Evolutionary conservation across 2,329 filamentous ascomycete species (phyloP).

Genomic region (Diaporthe sp.): DNA sequence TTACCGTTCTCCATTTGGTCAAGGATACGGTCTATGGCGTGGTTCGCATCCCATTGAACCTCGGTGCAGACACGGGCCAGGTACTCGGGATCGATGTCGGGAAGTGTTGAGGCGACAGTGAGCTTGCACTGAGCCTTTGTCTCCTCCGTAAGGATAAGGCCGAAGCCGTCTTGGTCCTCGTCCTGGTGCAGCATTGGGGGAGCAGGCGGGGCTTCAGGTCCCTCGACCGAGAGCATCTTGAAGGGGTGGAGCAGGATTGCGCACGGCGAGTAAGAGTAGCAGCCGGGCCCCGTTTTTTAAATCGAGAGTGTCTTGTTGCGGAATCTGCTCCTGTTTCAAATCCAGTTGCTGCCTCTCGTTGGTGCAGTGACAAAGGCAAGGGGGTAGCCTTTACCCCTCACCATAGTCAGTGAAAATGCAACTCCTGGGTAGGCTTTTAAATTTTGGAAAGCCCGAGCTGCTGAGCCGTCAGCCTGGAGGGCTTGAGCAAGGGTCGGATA

Average conservation of each 20-base stretch:
- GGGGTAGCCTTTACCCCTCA: conserved; percentile 23
- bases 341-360: conserved; percentile 11
- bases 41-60: conserved; percentile 43
- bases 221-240: conserved; percentile 15
- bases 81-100: conserved; percentile 56
- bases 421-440: background rate
- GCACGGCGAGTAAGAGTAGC: background rate
- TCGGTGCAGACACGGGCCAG: conserved; percentile 44
- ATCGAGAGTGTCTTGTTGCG: background rate
- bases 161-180: background rate
- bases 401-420: conserved; percentile 25
- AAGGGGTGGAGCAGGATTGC: background rate
- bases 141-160: background rate
- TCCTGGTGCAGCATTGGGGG: background rate
- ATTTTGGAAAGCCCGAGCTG: conserved; percentile 15
- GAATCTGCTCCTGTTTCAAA: too few species aligned
- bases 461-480: conserved; percentile 22
- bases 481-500: too few species aligned
- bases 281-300: background rate
- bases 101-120: conserved; percentile 50
- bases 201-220: background rate
- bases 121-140: conserved; percentile 41
- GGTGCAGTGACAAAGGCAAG: conserved; percentile 10
- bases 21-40: conserved; percentile 51
- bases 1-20: conserved; percentile 51